Base-by-base conservation (phyloP, 2,329 filamentous ascomycete genomes). In the Trichophaea hybrida region DNA sequence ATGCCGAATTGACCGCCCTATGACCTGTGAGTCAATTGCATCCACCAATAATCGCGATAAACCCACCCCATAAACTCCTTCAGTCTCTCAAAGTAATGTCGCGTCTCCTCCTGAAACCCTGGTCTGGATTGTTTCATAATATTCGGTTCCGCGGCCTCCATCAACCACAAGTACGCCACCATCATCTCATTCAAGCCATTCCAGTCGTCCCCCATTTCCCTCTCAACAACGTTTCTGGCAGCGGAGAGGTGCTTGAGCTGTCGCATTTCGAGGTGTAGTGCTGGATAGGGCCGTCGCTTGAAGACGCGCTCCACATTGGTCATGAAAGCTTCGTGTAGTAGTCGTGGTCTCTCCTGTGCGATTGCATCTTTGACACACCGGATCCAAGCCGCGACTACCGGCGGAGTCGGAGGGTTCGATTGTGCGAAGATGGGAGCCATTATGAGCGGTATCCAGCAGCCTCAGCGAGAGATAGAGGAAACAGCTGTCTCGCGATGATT, bases 131-230 rank as follows among this genome's bases (percentile, higher is more conserved):
- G 49, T 1, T 37, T 56, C 31, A 59, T 49, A 15, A 58, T 59
- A 53, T 55, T 59, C n/a, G 59, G 33, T 6, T 58, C 32, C 32
- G 57, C 51, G 4, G 58, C 43, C 35, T 62, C 56, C n/a, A 33
- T 35, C 35, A 32, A 31, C 51, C 32, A 63, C 58, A 64, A 35
- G 37, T 66, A 66, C 1, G 52, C 49, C 13, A 63, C 43, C n/a
- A 66, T 54, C 7, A 63, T 49, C n/a, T 65, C 63, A 6, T 57
- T 64, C 53, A 66, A 60, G 6, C 58, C 58, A 1, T 46, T 54
- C 64, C 64, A 66, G 15, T 66, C 64, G n/a, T 66, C 62, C 13
- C 56, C 58, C 12, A 65, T 55, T 4, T 57, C 44, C 37, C 51
- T 43, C n/a, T 63, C 63, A 12, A 55, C 31, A 12, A 56, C 38